phyloP scores from a whole-genome alignment of 2,329 filamentous ascomycete species.

The Akanthomyces lecanii region DNA sequence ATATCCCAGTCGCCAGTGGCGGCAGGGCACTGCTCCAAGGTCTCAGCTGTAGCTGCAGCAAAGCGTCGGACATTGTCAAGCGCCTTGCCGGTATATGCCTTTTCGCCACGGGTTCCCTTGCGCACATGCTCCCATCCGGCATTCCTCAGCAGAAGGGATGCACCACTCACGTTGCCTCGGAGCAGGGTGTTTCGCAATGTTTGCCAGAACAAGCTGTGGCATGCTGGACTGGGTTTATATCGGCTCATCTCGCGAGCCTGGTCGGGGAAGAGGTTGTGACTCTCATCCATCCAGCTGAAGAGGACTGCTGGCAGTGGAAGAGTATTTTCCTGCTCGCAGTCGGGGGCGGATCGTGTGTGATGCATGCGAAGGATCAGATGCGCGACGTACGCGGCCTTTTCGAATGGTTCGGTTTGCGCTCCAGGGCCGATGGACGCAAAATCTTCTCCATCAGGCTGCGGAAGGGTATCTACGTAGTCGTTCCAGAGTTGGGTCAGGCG shows the following conservation, averaged over 20 bases:
- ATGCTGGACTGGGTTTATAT: conserved; percentile 67
- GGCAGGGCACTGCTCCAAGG: conserved; percentile 71
- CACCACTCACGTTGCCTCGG: conserved; percentile 67
- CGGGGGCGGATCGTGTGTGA: conserved; percentile 52
- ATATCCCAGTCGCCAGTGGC: conserved; percentile 74
- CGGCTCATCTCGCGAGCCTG: conserved; percentile 63
- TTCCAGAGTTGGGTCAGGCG: conserved; percentile 55
- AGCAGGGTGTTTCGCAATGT: conserved; percentile 69
- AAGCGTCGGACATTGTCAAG: conserved; percentile 75
- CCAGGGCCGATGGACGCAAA: conserved; percentile 62
- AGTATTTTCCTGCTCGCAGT: conserved; percentile 35
- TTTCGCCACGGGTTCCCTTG: conserved; percentile 59
- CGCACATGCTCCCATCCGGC: conserved; percentile 77
- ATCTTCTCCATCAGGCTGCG: conserved; percentile 49
- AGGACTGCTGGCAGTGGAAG: conserved; percentile 70
- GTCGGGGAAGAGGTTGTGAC: conserved; percentile 67
- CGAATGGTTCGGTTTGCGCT: conserved; percentile 56
- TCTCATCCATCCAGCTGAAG: conserved; percentile 74
- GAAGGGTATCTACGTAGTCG: conserved; percentile 46
- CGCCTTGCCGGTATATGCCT: conserved; percentile 69
- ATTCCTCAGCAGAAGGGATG: conserved; percentile 63
- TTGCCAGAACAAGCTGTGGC: conserved; percentile 80
- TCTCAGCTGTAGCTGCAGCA: conserved; percentile 60
- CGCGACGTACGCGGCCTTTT: conserved; percentile 76
- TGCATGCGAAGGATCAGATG: conserved; percentile 74